These are phyloP conservation scores for Chloranthus sessilifolius DNA, from an alignment of 164 flowering plant species.

Conservation along the genomic window DNA sequence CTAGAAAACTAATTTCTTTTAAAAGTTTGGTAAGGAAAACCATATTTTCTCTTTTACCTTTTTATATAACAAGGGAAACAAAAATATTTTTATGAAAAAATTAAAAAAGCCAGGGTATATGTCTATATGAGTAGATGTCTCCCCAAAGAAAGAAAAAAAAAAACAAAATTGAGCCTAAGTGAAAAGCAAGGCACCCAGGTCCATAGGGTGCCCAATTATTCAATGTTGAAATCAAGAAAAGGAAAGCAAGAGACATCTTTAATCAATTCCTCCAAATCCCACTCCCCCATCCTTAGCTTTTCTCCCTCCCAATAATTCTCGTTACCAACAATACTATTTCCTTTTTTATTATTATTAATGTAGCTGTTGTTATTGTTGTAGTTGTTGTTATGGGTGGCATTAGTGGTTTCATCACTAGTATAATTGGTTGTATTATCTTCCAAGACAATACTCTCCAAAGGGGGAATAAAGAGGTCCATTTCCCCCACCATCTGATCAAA, in stretches of 20 bases:
- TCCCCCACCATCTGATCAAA: slow-evolving; percentile 19
- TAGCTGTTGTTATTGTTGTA: slow-evolving; percentile 12
- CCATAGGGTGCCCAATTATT: too few relatives aligned
- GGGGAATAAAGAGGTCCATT: slow-evolving; percentile 38
- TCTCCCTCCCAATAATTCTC: slow-evolving; percentile 56
- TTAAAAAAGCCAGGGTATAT: too few relatives aligned
- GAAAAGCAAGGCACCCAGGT: too few relatives aligned
- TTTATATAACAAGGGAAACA: not conserved
- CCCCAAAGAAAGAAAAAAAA: too few relatives aligned
- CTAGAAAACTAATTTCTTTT: too few relatives aligned
- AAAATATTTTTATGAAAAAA: too few relatives aligned
- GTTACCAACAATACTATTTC: slow-evolving; percentile 12
- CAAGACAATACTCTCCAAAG: slow-evolving; percentile 33
- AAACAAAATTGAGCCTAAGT: too few relatives aligned
- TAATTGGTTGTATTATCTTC: slow-evolving; percentile 21
- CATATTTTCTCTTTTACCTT: too few relatives aligned
- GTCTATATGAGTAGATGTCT: too few relatives aligned
- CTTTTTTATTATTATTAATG: slow-evolving; percentile 23
- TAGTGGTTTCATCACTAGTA: slow-evolving; percentile 6
- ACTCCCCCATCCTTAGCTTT: slow-evolving; percentile 56
- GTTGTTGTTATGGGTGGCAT: slow-evolving; percentile 14
- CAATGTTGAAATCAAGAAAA: slow-evolving; percentile 59
- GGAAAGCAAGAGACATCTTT: slow-evolving; percentile 63
- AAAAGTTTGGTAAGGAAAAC: too few relatives aligned
- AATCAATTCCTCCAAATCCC: slow-evolving; percentile 86